Evolutionary conservation across 129 eudicot genomes (phyloP).

Genomic region (Artemisia argyi): DNA sequence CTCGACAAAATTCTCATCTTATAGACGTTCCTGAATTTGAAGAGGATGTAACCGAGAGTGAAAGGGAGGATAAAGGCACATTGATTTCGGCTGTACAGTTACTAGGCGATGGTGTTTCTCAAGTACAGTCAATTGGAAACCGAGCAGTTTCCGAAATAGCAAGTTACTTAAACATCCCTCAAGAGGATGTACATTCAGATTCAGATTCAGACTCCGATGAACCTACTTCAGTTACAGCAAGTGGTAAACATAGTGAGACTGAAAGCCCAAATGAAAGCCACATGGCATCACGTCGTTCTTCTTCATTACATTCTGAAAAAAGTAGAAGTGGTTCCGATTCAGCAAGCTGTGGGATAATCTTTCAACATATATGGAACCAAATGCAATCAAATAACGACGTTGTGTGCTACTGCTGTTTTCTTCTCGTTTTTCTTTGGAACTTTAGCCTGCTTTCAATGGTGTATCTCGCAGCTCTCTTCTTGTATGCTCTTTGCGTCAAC

Average conservation of each 20-base stretch:
- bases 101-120: constrained; percentile 94
- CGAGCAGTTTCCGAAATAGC: constrained; percentile 84
- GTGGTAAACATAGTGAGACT: constrained; percentile 33
- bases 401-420: constrained; percentile 93
- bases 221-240: constrained; percentile 40
- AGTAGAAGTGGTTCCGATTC: constrained; percentile 67
- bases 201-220: constrained; percentile 67
- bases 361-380: constrained; percentile 83
- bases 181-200: constrained; percentile 66
- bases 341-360: constrained; percentile 72
- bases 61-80: constrained; percentile 48
- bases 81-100: constrained; percentile 87
- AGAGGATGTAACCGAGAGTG: constrained; percentile 40
- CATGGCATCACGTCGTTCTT: constrained; percentile 42
- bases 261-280: constrained; percentile 35
- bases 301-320: constrained; percentile 82
- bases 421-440: constrained; percentile 91
- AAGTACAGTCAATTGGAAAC: constrained; percentile 86
- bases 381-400: constrained; percentile 93
- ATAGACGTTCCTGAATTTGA: constrained; percentile 74
- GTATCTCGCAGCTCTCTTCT: constrained; percentile 85
- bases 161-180: constrained; percentile 71
- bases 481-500: constrained; percentile 94
- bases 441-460: constrained; percentile 96
- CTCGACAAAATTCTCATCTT: constrained; percentile 43